Evolutionary conservation across 257 asterid genomes (phyloP), one percentile per base, ranked within the genome.

Genomic region (Capsicum baccatum): DNA sequence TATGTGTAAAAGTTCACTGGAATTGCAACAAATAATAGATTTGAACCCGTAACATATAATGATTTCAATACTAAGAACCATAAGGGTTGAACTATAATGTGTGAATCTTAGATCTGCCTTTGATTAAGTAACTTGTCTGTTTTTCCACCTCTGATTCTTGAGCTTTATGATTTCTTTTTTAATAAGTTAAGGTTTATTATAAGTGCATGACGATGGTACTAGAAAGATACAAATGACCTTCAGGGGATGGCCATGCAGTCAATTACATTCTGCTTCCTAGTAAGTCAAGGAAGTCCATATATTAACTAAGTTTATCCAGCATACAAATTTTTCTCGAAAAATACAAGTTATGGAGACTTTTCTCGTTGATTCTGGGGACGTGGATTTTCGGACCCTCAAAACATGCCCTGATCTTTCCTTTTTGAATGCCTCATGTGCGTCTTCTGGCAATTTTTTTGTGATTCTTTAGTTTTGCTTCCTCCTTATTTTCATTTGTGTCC

Each of bases 401-500:
- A 60, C 26, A 60, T 60, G 8, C 17, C 17, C 44, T 64, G 35
- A 70, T 70, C 9, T 39, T 69, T 26, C 2, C 17, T 67, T 42
- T 70, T 70, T 17, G 79, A n/a, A 17, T 5, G 16, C 54, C 55
- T 42, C 56, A 39, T 69, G 79, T 70, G 56, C 35, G 16, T 70
- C 55, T 42, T 70, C 3, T 70, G 56, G 56, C 56, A 8, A 42
- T 70, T 12, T 70, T 70, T 70, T 4, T 17, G 15, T 70, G 79
- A 44, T 71, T 47, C 58, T 47, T 71, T 71, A 47, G 39, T 17
- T 44, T 70, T 70, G 79, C 58, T 71, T 71, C 58, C 39, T 44
- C 9, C 2, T 50, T 0, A 37, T 71, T 44, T 12, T 39, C 44
- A 39, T 39, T 39, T 39, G 44, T 66, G 47, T 66, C 48, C 48